A percentile compares a stretch with the other conserved stretches of the same genome.
Evolutionary conservation across 768 basidiomycete genomes (phyloP).

Genomic region (Leccinum barrowsii): DNA sequence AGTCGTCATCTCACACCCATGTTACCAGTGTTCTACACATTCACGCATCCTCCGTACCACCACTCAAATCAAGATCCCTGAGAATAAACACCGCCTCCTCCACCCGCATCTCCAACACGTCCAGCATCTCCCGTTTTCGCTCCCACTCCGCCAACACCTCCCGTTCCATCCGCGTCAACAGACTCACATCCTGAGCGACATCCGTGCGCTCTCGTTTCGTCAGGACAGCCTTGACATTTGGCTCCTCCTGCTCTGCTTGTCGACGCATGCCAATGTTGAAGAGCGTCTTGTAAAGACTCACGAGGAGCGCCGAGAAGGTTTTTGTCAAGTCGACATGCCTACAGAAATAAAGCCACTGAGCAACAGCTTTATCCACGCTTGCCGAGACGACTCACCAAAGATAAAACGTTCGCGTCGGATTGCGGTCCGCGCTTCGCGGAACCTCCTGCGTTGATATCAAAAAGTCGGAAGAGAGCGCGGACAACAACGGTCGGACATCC

Average conservation of each 20-base stretch:
- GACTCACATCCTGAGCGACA: conserved; percentile 69
- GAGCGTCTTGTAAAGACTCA: conserved; percentile 68
- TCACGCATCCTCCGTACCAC: conserved; percentile 44
- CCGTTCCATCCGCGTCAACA: conserved; percentile 73
- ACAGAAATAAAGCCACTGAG: background rate
- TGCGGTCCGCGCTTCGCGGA: conserved; percentile 85
- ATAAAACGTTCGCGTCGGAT: conserved; percentile 86
- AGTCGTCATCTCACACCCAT: too few species aligned
- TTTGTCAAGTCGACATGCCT: conserved; percentile 91
- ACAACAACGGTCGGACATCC: conserved; percentile 61
- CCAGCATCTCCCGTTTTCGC: conserved; percentile 52
- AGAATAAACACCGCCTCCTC: conserved; percentile 90
- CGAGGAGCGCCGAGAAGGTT: conserved; percentile 74
- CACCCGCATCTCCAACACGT: conserved; percentile 75
- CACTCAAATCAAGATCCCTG: conserved; percentile 64
- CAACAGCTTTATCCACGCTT: background rate
- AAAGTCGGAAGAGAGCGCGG: conserved; percentile 74
- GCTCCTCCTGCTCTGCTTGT: conserved; percentile 67
- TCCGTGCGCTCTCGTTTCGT: conserved; percentile 74
- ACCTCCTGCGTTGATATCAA: conserved; percentile 92
- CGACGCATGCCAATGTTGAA: conserved; percentile 79
- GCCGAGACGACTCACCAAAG: conserved; percentile 60
- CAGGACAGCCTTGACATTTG: conserved; percentile 66
- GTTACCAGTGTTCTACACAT: background rate
- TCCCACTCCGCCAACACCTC: conserved; percentile 74